Evolutionary conservation across 495 filamentous ascomycete genomes (phyloP), one percentile per base, ranked within the genome.

Genomic region (Cenococcum geophilum): DNA sequence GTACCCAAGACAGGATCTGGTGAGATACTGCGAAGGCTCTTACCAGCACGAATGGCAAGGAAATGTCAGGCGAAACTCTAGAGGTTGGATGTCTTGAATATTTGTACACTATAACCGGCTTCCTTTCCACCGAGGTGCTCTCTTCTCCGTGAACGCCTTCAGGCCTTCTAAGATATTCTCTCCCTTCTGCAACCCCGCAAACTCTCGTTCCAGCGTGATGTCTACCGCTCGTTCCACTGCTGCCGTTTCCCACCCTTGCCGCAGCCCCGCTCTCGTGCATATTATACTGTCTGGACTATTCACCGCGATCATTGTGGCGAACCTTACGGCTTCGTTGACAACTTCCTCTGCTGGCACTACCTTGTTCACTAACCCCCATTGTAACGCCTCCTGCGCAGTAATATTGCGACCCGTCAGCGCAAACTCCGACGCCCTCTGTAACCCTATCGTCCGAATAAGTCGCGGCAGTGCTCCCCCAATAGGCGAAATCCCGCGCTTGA

Each of bases 61-160:
- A 51, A 56, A 49, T 11, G 59, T 27, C 25, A 57, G 16, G 16
- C 37, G 6, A 62, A 62, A 32, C 43, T 62, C n/a, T 61, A 49
- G 5, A 49, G 1, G 5, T 49, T n/a, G n/a, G 18, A 49, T 20
- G 16, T 49, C 22, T 8, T 1, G 9, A 6, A 14, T n/a, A 14
- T 25, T 35, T 25, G n/a, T n/a, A 16, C 18, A 12, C 35, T 59
- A 63, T 37, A 63, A 54, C 49, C 45, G 51, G 23, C 45, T 52
- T 1, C 18, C 55, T 60, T 69, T 75, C 75, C 75, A 77, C 43
- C 53, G 54, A 4, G 75, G 74, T 51, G 68, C 58, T 40, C 73
- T 70, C 66, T 77, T 77, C 59, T 76, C 73, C 4, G 60, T 55
- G 54, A 77, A 77, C 8, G 75, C 74, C 54, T 65, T 65, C 25